Evolutionary conservation across 768 basidiomycete genomes (phyloP).

Genomic region (Astraeus odoratus): DNA sequence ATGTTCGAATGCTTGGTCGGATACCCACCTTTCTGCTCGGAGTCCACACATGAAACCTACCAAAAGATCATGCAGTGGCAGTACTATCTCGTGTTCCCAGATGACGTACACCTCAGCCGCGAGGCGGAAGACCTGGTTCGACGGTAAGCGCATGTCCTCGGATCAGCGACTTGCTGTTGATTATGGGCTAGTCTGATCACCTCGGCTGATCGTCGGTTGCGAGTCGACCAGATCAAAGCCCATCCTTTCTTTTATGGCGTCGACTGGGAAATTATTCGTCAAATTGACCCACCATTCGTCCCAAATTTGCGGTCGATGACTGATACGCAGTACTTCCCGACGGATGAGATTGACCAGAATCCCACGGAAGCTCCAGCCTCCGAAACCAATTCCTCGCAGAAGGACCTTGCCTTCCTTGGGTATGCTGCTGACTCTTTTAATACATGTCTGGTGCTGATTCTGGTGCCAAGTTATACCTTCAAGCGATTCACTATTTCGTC

Average conservation of each 20-base stretch:
- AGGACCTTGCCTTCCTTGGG: conserved; percentile 66
- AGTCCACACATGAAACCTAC: conserved; percentile 96
- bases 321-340: conserved; percentile 98
- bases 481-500: conserved; percentile 67
- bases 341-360: conserved; percentile 83
- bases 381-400: conserved; percentile 34
- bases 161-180: conserved; percentile 2
- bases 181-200: conserved; percentile 61
- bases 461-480: conserved; percentile 58
- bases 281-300: conserved; percentile 94
- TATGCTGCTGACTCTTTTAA: conserved; percentile 21
- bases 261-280: conserved; percentile 82
- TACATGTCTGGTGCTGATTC: conserved; percentile 1
- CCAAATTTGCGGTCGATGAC: conserved; percentile 89
- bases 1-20: conserved; percentile 98
- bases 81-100: conserved; percentile 80
- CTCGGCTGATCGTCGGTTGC: conserved; percentile 70
- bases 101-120: conserved; percentile 86
- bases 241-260: conserved; percentile 96
- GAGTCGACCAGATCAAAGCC: conserved; percentile 79
- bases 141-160: conserved; percentile 40
- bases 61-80: conserved; percentile 97
- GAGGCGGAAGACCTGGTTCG: conserved; percentile 89
- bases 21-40: conserved; percentile 94
- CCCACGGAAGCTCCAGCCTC: conserved; percentile 40